phyloP scores from a whole-genome alignment of 75 land plant species.

The Sequoiadendron giganteum region DNA sequence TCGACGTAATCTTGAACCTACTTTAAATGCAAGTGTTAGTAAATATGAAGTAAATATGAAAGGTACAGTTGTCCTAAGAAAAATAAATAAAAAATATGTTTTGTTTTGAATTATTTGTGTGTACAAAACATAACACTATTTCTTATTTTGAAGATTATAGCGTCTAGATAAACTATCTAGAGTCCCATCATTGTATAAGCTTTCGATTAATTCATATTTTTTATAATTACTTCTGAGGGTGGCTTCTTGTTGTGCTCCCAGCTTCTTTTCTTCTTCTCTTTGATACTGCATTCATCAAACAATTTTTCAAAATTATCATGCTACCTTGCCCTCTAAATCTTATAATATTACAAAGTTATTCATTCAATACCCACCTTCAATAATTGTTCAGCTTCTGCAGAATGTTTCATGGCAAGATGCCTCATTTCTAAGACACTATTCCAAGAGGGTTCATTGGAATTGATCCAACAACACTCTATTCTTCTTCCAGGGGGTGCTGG shows the following conservation, averaged over 20 bases:
- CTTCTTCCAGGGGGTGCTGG: constrained; percentile 45
- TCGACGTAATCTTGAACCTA: too few relatives aligned
- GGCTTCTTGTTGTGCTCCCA: constrained; percentile 35
- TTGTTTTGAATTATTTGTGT: not conserved
- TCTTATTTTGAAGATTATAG: too few relatives aligned
- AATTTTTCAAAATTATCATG: not conserved
- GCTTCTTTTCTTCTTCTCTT: constrained; percentile 39
- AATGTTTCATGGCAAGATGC: constrained; percentile 25
- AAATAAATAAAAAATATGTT: too few relatives aligned
- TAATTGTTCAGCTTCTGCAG: constrained; percentile 33
- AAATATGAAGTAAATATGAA: too few relatives aligned
- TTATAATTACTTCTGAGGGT: constrained; percentile 23
- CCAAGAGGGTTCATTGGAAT: constrained; percentile 39
- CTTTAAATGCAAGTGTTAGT: too few relatives aligned
- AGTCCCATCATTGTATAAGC: constrained; percentile 26
- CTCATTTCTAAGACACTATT: constrained; percentile 25
- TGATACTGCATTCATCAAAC: constrained; percentile 28
- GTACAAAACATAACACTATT: too few relatives aligned
- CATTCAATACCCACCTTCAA: constrained; percentile 27
- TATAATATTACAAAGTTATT: not conserved
- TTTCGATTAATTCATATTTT: constrained; percentile 44
- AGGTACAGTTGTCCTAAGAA: too few relatives aligned
- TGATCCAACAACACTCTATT: constrained; percentile 40
- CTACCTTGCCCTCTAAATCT: not conserved
- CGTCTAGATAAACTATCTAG: constrained; percentile 7